phyloP scores from a whole-genome alignment of 768 basidiomycete species.

The Phallus indusiatus region DNA sequence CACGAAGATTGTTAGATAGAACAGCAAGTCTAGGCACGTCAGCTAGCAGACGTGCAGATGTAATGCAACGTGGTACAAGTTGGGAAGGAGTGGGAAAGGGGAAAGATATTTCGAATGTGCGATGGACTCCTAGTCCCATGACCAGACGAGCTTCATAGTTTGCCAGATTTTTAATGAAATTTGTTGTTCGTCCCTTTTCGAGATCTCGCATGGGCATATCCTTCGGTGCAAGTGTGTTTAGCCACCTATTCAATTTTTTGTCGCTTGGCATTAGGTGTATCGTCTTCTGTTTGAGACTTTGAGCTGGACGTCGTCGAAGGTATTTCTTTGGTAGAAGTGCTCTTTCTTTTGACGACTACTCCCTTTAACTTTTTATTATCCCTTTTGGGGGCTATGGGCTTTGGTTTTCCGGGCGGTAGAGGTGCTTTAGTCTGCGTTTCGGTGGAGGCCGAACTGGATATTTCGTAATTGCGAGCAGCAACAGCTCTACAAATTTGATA shows the following conservation, averaged over 20 bases:
- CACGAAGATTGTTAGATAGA: conserved; percentile 61
- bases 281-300: conserved; percentile 14
- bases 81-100: conserved; percentile 50
- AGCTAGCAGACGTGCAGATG: conserved; percentile 55
- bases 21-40: conserved; percentile 52
- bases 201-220: conserved; percentile 7
- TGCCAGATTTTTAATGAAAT: background rate
- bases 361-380: conserved; percentile 70
- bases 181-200: background rate
- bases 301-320: conserved; percentile 9
- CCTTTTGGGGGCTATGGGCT: conserved; percentile 38
- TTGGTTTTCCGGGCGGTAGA: conserved; percentile 17
- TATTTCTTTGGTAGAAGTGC: conserved; percentile 29
- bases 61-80: conserved; percentile 45
- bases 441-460: background rate
- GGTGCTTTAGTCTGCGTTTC: conserved; percentile 18
- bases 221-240: conserved; percentile 10
- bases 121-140: conserved; percentile 74
- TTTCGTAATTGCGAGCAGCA: conserved; percentile 52
- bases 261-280: conserved; percentile 44
- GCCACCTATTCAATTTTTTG: conserved; percentile 38
- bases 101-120: conserved; percentile 51
- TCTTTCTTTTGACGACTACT: conserved; percentile 70
- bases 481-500: conserved; percentile 39
- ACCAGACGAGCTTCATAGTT: background rate